These are phyloP conservation scores for Linum usitatissimum DNA, from an alignment of 345 rosid species.

Conservation along the genomic window DNA sequence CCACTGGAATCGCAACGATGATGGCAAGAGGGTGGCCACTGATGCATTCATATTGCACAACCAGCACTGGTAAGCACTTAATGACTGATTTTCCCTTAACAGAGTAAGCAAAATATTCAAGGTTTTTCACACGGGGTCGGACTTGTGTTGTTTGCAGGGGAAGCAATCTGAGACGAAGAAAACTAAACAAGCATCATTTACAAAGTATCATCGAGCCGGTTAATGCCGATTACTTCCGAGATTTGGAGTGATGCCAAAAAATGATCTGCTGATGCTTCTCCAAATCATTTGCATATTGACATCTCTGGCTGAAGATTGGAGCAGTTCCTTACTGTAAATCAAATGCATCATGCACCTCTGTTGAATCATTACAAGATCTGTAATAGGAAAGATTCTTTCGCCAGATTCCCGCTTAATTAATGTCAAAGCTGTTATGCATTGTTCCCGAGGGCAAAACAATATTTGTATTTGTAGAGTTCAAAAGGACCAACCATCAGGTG, in stretches of 20 bases:
- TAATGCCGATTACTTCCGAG: neutral
- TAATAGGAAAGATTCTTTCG: neutral
- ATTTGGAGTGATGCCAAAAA: neutral
- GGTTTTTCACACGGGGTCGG: neutral
- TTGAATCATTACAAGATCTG: neutral
- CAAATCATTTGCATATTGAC: neutral
- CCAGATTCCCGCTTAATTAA: too few relatives aligned
- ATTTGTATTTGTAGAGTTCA: too few relatives aligned
- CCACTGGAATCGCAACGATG: slow-evolving; percentile 90
- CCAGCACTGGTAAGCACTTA: slow-evolving; percentile 54
- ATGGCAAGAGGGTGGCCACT: slow-evolving; percentile 62
- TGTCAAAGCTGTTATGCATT: too few relatives aligned
- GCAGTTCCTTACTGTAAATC: neutral
- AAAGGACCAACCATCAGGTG: neutral
- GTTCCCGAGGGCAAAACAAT: too few relatives aligned
- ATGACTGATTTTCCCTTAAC: neutral
- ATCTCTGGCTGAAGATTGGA: neutral
- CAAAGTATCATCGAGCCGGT: neutral
- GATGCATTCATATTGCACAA: slow-evolving; percentile 57
- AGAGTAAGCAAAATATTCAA: neutral
- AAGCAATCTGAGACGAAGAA: neutral
- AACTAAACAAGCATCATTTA: neutral
- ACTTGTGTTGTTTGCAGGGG: slow-evolving; percentile 11
- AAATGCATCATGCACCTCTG: neutral
- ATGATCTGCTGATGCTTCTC: too few relatives aligned